Percentiles rank a stretch among this genome's conserved stretches.
Evolutionary conservation across 306 rosid species (phyloP).

Genomic region (Lotus japonicus): DNA sequence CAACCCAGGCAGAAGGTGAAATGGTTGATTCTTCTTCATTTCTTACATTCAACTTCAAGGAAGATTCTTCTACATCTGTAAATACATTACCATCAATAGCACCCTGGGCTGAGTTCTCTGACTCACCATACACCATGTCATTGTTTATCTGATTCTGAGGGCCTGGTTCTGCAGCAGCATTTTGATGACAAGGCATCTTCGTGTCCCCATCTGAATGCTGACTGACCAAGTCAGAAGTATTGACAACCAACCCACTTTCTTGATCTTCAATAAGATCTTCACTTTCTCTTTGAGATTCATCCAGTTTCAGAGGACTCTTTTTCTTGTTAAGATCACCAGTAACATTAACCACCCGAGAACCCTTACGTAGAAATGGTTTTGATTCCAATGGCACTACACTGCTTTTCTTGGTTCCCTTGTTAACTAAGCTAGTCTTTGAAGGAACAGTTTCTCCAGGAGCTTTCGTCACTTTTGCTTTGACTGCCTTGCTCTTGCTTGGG

Average conservation of each 20-base stretch:
- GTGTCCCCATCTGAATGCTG: constrained; percentile 48
- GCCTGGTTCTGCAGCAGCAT: constrained; percentile 41
- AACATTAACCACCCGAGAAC: constrained; percentile 54
- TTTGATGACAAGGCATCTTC: constrained; percentile 27
- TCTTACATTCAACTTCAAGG: constrained; percentile 34
- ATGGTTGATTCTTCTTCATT: constrained; percentile 74
- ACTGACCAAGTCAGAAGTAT: constrained; percentile 45
- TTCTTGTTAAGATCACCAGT: constrained; percentile 47
- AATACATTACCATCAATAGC: constrained; percentile 32
- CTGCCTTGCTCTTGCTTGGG: constrained; percentile 44
- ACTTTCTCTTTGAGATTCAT: constrained; percentile 38
- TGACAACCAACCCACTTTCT: constrained; percentile 42
- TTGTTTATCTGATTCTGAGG: constrained; percentile 38
- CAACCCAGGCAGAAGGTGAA: constrained; percentile 83
- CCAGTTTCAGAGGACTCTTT: constrained; percentile 43
- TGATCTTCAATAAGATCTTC: constrained; percentile 40
- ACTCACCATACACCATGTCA: constrained; percentile 35
- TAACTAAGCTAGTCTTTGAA: constrained; percentile 43
- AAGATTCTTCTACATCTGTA: constrained; percentile 39
- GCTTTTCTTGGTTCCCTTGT: constrained; percentile 81
- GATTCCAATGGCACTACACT: constrained; percentile 93
- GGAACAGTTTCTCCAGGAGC: constrained; percentile 53
- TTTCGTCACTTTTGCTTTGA: constrained; percentile 42
- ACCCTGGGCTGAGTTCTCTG: constrained; percentile 37
- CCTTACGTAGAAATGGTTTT: constrained; percentile 81